Percentiles rank a stretch among this genome's conserved stretches.
These are phyloP conservation scores for Ceriops decandra DNA, from an alignment of 345 rosid species.

Conservation along the genomic window DNA sequence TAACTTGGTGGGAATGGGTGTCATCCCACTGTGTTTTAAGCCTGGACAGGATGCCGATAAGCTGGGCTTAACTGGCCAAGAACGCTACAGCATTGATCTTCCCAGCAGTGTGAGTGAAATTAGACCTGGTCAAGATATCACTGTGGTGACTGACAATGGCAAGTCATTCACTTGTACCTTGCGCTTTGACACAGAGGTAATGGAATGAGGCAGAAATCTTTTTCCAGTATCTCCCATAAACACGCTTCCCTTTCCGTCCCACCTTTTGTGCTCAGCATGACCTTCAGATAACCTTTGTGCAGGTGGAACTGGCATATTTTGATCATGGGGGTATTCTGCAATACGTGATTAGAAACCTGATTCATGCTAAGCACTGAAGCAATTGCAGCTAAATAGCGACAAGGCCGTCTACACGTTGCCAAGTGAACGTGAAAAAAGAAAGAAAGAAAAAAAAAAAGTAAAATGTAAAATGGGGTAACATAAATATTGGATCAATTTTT, in stretches of 20 bases:
- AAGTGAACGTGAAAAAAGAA: not conserved
- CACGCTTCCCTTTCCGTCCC: no score
- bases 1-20: slow-evolving; percentile 89
- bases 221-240: not conserved
- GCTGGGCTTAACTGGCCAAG: slow-evolving; percentile 77
- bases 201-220: not conserved
- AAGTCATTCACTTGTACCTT: slow-evolving; percentile 64
- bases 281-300: not conserved
- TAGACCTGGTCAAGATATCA: slow-evolving; percentile 83
- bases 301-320: slow-evolving; percentile 52
- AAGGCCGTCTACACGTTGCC: not conserved
- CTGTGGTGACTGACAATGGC: slow-evolving; percentile 58
- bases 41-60: slow-evolving; percentile 79
- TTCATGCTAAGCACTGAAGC: slow-evolving; percentile 30
- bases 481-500: not conserved
- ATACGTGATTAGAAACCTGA: slow-evolving; percentile 59
- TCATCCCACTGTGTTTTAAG: slow-evolving; percentile 77
- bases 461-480: not conserved
- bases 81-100: slow-evolving; percentile 64
- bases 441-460: not conserved
- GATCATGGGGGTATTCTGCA: slow-evolving; percentile 61
- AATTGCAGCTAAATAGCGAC: not conserved
- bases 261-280: no score
- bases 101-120: slow-evolving; percentile 57
- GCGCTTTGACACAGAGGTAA: slow-evolving; percentile 88